Conservation (phyloP, 257 asterid genomes). For the Lantana camara region DNA sequence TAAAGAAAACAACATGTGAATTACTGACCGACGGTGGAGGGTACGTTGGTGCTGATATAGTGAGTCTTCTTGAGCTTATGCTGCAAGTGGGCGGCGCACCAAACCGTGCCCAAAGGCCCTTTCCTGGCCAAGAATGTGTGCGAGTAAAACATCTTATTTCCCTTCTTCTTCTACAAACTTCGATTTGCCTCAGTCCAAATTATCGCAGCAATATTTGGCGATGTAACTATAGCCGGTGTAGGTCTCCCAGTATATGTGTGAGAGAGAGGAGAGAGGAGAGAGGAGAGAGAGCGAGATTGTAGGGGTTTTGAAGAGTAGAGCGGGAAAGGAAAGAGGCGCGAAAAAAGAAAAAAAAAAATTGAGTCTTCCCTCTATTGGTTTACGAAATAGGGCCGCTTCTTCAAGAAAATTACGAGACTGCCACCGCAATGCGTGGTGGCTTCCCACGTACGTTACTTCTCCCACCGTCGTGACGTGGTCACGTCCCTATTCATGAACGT, state of each 20-base stretch:
- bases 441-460: slow-evolving; percentile 27
- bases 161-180: slow-evolving; percentile 21
- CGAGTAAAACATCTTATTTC: slow-evolving; percentile 71
- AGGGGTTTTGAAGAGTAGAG: slow-evolving; percentile 26
- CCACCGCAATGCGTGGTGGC: slow-evolving; percentile 26
- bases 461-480: slow-evolving; percentile 25
- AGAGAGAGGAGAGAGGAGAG: neutral
- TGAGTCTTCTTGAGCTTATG: slow-evolving; percentile 75
- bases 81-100: slow-evolving; percentile 96
- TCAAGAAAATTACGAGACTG: slow-evolving; percentile 28
- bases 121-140: slow-evolving; percentile 78
- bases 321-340: slow-evolving; percentile 52
- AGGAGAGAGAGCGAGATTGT: neutral
- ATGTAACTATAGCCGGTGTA: neutral
- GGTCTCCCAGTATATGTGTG: neutral
- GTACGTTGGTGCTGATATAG: slow-evolving; percentile 59
- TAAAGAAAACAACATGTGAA: neutral
- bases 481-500: neutral
- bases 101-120: slow-evolving; percentile 87
- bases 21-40: slow-evolving; percentile 67
- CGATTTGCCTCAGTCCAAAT: neutral
- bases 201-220: neutral
- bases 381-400: slow-evolving; percentile 12
- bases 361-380: neutral
- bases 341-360: slow-evolving; percentile 29